Base-by-base conservation (phyloP, 176 grass and related monocot species). In the Cocos nucifera region DNA sequence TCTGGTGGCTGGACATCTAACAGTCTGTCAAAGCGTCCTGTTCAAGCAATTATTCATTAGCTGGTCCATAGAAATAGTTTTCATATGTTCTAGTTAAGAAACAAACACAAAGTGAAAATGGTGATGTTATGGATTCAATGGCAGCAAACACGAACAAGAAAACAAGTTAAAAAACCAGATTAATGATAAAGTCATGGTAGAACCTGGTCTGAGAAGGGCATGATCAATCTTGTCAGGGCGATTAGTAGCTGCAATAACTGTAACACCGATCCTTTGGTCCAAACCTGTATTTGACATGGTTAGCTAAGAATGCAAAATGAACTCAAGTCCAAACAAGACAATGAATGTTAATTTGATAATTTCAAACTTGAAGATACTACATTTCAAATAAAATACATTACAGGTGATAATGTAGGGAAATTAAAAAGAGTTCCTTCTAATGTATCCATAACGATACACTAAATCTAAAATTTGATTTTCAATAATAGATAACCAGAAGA, bases 151-250 rank as follows among this genome's bases (percentile, higher is more conserved):
- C 3, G 49, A 15, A 6, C 50, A 16, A 52, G 3, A 16, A 65
- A 51, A 50, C n/a, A 14, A 58, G 15, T 17, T 59, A 12, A 48
- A 19, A 20, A 26, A 9, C 35, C 8, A 44, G 7, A 51, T 6
- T 15, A 12, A 23, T 25, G 19, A 9, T 28, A 51, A 50, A 60
- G 17, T n/a, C 18, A 3, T 2, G 6, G 48, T 20, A 56, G 24
- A 56, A 97, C 92, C 92, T 82, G 92, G 92, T 24, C 92, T 87
- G 48, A 88, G 53, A 69, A 97, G 84, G 62, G 87, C 87, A 76
- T 54, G 82, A 78, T 97, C 92, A 50, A 97, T 97, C 81, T 97
- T 97, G 58, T 97, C 92, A 22, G 92, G 92, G 24, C 86, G 86
- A 66, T 96, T 96, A 49, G 92, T 90, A 74, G 92, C 92, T 68